Percentiles rank a stretch among this genome's conserved stretches.
These are phyloP conservation scores for Pharus latifolius DNA, from an alignment of 176 grass and related monocot genomes.

Conservation along the genomic window DNA sequence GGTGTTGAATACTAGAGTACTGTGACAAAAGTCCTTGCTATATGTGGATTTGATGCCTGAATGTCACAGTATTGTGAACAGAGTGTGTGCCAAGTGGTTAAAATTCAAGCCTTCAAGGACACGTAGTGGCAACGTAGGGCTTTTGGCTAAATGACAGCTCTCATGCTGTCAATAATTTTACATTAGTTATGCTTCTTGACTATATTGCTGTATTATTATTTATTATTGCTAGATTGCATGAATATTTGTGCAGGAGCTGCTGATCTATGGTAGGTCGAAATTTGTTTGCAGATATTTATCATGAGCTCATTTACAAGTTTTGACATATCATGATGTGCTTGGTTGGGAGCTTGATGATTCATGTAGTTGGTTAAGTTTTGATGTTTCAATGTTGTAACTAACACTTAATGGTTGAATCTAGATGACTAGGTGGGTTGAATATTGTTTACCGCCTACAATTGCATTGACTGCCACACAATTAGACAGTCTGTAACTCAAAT, in stretches of 20 bases:
- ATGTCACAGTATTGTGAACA: not conserved
- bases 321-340: not conserved
- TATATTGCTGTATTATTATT: not conserved
- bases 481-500: not conserved
- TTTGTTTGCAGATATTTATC: not conserved
- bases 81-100: not conserved
- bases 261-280: not conserved
- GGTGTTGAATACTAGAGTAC: not conserved
- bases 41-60: not conserved
- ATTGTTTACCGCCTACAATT: not conserved
- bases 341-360: not conserved
- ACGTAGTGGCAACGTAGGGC: no score
- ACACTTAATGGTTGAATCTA: not conserved
- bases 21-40: not conserved
- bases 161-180: constrained; percentile 1
- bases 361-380: not conserved
- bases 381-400: not conserved
- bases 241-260: not conserved
- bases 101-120: not conserved
- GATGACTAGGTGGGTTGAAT: not conserved
- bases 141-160: not conserved
- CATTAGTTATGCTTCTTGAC: not conserved
- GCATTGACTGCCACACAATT: not conserved
- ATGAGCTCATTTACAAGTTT: not conserved
- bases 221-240: not conserved